Percentiles rank a stretch among this genome's conserved stretches.
Conservation (phyloP, 2,329 filamentous ascomycete species). For the Coniochaeta ligniaria region DNA sequence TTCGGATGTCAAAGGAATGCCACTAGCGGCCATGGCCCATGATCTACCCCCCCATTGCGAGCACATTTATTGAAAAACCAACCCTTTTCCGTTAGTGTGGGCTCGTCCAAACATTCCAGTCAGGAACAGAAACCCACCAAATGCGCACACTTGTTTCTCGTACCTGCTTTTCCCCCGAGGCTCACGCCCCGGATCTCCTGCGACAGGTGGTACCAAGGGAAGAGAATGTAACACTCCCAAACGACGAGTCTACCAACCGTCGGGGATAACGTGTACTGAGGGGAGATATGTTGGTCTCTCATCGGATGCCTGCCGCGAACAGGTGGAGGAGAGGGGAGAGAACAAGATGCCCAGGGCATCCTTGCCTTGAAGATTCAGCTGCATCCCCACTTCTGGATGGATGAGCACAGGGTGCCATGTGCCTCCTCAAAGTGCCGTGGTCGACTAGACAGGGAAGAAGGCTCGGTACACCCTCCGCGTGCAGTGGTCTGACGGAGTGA, state of each 20-base stretch:
- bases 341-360: not conserved
- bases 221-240: not conserved
- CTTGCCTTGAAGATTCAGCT: not conserved
- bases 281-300: not conserved
- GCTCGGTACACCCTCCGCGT: not conserved
- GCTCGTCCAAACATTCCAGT: not conserved
- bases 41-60: not conserved
- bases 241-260: not conserved
- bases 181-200: not conserved
- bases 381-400: not conserved
- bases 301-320: constrained; percentile 1
- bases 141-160: not conserved
- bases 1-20: not conserved
- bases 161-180: not conserved
- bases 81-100: not conserved
- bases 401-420: not conserved
- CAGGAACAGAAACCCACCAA: not conserved
- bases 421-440: not conserved
- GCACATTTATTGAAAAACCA: constrained; percentile 1
- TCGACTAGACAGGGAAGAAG: not conserved
- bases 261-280: not conserved
- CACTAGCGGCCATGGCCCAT: constrained; percentile 1
- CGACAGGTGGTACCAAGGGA: not conserved
- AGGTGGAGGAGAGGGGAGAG: not conserved
- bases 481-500: not conserved